A percentile compares a stretch with the other conserved stretches of the same genome.
These are phyloP conservation scores for Claviceps monticola DNA, from an alignment of 2,329 filamentous ascomycete genomes.

Conservation along the genomic window DNA sequence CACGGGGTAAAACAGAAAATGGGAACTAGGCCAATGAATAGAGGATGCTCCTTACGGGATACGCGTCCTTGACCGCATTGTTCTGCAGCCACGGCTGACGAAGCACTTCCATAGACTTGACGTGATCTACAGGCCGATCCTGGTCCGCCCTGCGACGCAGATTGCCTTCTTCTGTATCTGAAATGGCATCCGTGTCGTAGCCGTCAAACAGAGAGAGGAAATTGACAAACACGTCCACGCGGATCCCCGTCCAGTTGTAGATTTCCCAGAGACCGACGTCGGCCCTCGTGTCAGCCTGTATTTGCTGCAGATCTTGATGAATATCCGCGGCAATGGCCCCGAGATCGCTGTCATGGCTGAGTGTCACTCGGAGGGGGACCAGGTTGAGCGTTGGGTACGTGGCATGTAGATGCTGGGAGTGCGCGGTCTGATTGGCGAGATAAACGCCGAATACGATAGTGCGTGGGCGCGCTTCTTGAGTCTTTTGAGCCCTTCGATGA, in stretches of 20 bases:
- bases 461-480: slow-evolving; percentile 3
- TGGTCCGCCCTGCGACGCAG: background rate
- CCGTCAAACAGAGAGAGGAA: slow-evolving; percentile 46
- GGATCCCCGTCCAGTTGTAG: slow-evolving; percentile 57
- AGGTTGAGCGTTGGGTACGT: slow-evolving; percentile 66
- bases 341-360: slow-evolving; percentile 20
- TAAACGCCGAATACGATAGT: slow-evolving; percentile 63
- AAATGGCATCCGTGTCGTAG: background rate
- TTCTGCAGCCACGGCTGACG: slow-evolving; percentile 8
- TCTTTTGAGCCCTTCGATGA: slow-evolving; percentile 17
- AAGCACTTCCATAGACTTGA: background rate
- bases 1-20: background rate
- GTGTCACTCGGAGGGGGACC: slow-evolving; percentile 51
- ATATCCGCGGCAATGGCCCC: slow-evolving; percentile 42
- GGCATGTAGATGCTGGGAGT: slow-evolving; percentile 27
- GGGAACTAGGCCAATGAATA: background rate
- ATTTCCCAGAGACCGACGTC: slow-evolving; percentile 58
- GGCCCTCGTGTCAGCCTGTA: slow-evolving; percentile 38
- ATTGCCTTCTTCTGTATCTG: background rate
- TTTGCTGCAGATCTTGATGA: slow-evolving; percentile 51
- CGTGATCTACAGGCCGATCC: background rate
- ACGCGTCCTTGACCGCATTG: slow-evolving; percentile 13
- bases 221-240: slow-evolving; percentile 65
- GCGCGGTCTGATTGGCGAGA: slow-evolving; percentile 57
- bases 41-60: slow-evolving; percentile 15